phyloP scores from a whole-genome alignment of 2,329 filamentous ascomycete species.

The Ophiostoma fasciatum region DNA sequence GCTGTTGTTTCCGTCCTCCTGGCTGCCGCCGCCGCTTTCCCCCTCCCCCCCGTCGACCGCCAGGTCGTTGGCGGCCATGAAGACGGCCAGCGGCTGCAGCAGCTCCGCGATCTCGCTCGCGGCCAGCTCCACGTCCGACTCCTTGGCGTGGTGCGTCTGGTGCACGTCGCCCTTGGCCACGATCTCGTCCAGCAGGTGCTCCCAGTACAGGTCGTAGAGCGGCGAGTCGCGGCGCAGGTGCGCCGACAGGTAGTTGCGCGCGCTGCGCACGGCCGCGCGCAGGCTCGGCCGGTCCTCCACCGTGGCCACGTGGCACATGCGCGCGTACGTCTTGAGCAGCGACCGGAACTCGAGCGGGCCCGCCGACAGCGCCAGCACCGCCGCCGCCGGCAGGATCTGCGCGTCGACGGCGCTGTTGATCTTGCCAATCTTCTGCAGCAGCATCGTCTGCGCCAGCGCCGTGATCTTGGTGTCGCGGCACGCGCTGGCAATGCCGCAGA shows the following conservation, averaged over 20 bases:
- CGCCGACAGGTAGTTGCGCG: slow-evolving; percentile 62
- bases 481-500: slow-evolving; percentile 73
- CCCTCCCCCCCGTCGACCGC: slow-evolving; percentile 29
- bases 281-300: slow-evolving; percentile 52
- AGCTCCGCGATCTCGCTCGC: slow-evolving; percentile 79
- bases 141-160: slow-evolving; percentile 55
- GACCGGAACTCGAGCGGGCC: slow-evolving; percentile 73
- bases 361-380: slow-evolving; percentile 60
- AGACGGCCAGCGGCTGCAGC: slow-evolving; percentile 69
- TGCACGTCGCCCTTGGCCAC: slow-evolving; percentile 82
- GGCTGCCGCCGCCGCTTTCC: too few relatives aligned
- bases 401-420: slow-evolving; percentile 68
- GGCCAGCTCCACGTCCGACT: slow-evolving; percentile 68
- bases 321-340: slow-evolving; percentile 69
- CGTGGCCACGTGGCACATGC: slow-evolving; percentile 58
- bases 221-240: slow-evolving; percentile 54
- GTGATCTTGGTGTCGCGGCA: slow-evolving; percentile 85
- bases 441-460: slow-evolving; percentile 83
- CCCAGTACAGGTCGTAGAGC: slow-evolving; percentile 69
- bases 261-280: slow-evolving; percentile 62
- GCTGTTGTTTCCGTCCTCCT: too few relatives aligned
- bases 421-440: slow-evolving; percentile 88
- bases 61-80: slow-evolving; percentile 56
- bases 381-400: slow-evolving; percentile 71
- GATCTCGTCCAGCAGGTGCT: slow-evolving; percentile 70